Conservation (phyloP, 768 basidiomycete species). For the Termitomyces sp. region DNA sequence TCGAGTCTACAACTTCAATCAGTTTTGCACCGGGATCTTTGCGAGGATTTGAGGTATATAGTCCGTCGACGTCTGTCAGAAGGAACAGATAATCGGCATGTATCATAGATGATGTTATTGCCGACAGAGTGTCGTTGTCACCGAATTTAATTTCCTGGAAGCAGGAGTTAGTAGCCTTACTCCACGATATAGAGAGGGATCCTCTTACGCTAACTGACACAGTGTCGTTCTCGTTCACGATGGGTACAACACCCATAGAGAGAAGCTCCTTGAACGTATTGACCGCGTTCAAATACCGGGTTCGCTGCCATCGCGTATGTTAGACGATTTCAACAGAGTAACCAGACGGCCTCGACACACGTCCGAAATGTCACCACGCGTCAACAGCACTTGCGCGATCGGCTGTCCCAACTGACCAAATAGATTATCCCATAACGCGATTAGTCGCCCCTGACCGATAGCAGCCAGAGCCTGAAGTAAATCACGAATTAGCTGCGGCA, state of each 20-base stretch:
- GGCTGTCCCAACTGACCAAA: constrained; percentile 93
- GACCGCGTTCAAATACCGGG: constrained; percentile 92
- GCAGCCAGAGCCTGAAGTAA: constrained; percentile 80
- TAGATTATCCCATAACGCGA: constrained; percentile 95
- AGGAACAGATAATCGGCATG: constrained; percentile 97
- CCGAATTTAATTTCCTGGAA: constrained; percentile 98
- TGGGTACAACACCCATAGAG: constrained; percentile 92
- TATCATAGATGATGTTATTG: constrained; percentile 95
- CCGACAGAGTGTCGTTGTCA: constrained; percentile 97
- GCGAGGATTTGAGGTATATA: constrained; percentile 89
- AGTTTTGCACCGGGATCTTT: constrained; percentile 63
- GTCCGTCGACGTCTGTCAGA: constrained; percentile 91
- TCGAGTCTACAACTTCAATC: constrained; percentile 39
- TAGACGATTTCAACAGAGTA: constrained; percentile 12
- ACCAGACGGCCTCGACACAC: constrained; percentile 39
- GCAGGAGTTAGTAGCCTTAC: background rate
- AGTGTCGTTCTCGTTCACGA: constrained; percentile 99
- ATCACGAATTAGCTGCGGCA: background rate
- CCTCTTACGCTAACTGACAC: constrained; percentile 91
- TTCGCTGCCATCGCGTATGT: constrained; percentile 51
- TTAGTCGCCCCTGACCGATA: constrained; percentile 93
- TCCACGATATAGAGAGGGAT: background rate
- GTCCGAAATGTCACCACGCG: constrained; percentile 95
- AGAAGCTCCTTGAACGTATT: constrained; percentile 92
- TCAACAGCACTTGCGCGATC: constrained; percentile 91